Conservation (phyloP, 192 early-diverging fungal genomes). For the Pilobolus umbonatus region DNA sequence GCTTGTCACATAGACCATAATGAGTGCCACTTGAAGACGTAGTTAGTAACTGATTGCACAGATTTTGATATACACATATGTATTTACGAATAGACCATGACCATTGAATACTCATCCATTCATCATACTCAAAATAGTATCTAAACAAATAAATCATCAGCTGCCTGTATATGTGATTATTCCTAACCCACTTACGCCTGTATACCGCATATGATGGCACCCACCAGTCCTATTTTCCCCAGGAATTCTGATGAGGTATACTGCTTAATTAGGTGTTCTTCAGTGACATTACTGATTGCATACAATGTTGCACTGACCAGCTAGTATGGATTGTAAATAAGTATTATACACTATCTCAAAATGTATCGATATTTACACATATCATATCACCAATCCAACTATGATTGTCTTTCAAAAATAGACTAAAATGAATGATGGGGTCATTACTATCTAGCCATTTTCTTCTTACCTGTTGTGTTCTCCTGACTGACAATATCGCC, state of each 20-base stretch:
- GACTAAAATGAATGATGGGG: background rate
- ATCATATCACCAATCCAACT: slow-evolving; percentile 29
- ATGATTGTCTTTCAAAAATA: slow-evolving; percentile 10
- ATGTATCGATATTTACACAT: slow-evolving; percentile 14
- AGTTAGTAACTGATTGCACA: background rate
- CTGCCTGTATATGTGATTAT: no score
- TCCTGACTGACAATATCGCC: slow-evolving; percentile 12
- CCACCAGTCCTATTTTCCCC: slow-evolving; percentile 12
- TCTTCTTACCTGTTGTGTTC: slow-evolving; percentile 13
- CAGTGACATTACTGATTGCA: slow-evolving; percentile 25
- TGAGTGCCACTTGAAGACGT: background rate
- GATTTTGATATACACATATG: background rate
- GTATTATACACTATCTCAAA: background rate
- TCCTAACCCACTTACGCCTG: slow-evolving; percentile 18
- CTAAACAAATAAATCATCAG: background rate
- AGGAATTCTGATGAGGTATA: slow-evolving; percentile 18
- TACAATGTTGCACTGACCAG: slow-evolving; percentile 26
- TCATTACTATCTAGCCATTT: background rate
- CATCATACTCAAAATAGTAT: slow-evolving; percentile 19
- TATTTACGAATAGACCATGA: slow-evolving; percentile 16
- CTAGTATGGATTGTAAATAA: slow-evolving; percentile 11
- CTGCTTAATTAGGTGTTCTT: slow-evolving; percentile 26
- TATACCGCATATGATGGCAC: slow-evolving; percentile 18
- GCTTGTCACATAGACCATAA: slow-evolving; percentile 22
- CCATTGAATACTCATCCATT: slow-evolving; percentile 4